Evolutionary conservation across 306 rosid species (phyloP).

Genomic region (Cicer bijugum): DNA sequence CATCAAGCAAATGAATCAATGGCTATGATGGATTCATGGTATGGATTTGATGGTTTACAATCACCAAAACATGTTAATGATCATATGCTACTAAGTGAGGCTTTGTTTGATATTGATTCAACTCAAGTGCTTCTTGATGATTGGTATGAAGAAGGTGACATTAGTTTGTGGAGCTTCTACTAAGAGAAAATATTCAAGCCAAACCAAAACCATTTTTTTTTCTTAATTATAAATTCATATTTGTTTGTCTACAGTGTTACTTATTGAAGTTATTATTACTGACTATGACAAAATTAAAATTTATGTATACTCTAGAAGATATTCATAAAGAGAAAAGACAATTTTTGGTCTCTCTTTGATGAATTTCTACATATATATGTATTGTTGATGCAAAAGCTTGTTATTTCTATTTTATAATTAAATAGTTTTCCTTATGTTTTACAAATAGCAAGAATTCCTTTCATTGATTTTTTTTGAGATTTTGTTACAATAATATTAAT

Average conservation of each 20-base stretch:
- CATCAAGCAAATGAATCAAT: slow-evolving; percentile 47
- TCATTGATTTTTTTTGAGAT: neutral
- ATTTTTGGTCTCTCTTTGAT: slow-evolving; percentile 59
- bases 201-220: slow-evolving; percentile 1
- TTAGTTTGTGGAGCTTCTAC: slow-evolving; percentile 89
- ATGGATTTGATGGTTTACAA: slow-evolving; percentile 57
- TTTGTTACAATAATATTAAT: neutral
- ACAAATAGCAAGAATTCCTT: neutral
- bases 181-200: slow-evolving; percentile 46
- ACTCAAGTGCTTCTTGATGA: slow-evolving; percentile 57
- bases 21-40: slow-evolving; percentile 74
- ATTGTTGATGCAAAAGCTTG: slow-evolving; percentile 47
- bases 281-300: slow-evolving; percentile 58
- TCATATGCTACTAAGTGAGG: slow-evolving; percentile 69
- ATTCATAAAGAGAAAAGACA: slow-evolving; percentile 54
- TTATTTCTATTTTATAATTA: slow-evolving; percentile 38
- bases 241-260: slow-evolving; percentile 45
- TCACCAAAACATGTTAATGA: slow-evolving; percentile 61
- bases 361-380: slow-evolving; percentile 50
- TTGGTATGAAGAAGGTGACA: slow-evolving; percentile 78
- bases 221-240: slow-evolving; percentile 47
- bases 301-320: slow-evolving; percentile 44
- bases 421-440: slow-evolving; percentile 23
- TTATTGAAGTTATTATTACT: slow-evolving; percentile 51
- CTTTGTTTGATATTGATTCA: slow-evolving; percentile 70